Base-by-base conservation (phyloP, 208 protist species). In the Leishmania arabica region DNA sequence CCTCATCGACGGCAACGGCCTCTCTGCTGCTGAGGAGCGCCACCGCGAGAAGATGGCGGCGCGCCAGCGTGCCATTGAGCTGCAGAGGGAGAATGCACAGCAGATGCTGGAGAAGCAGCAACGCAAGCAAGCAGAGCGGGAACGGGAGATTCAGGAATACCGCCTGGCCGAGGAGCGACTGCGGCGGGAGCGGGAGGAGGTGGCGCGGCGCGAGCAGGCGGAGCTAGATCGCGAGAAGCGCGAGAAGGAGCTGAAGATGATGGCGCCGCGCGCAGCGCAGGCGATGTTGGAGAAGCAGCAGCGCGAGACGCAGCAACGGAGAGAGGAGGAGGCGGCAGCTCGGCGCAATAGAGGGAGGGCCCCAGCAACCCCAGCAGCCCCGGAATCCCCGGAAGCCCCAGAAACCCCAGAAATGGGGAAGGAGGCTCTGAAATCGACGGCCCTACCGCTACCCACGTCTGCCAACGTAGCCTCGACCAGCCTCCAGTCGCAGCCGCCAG, bases 41-140 rank as follows among this genome's bases (percentile, higher is more conserved):
- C 58, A 81, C 34, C 75, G 77, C 4, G 77, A 84, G 40, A 87
- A 90, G 72, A 53, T 83, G 77, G 85, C 71, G 68, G 88, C 85
- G 4, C 83, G 89, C 19, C 81, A 88, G 31, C 86, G 89, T 42
- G 92, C 90, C 37, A 86, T 90, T 56, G 88, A 94, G 78, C 65
- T 95, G n/a, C 94, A 97, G 64, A 77, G 86, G 31, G 94, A 95
- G 75, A 96, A 95, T 72, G 92, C 84, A 64, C 86, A 86, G 0
- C 87, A 92, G 54, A 94, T 90, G 81, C 84, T 89, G 69, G 87
- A 93, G 71, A 90, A 91, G 77, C 75, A 89, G 56, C 86, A 81
- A 51, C 91, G 84, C 19, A 86, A 81, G 71, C 60, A 89, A 64
- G 84, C 86, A 15, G 91, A 90, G 77, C 80, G 79, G 34, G 81